Evolutionary conservation across 2,329 filamentous ascomycete species (phyloP), one percentile per base, ranked within the genome.

Genomic region (Dactylellina haptotyla): DNA sequence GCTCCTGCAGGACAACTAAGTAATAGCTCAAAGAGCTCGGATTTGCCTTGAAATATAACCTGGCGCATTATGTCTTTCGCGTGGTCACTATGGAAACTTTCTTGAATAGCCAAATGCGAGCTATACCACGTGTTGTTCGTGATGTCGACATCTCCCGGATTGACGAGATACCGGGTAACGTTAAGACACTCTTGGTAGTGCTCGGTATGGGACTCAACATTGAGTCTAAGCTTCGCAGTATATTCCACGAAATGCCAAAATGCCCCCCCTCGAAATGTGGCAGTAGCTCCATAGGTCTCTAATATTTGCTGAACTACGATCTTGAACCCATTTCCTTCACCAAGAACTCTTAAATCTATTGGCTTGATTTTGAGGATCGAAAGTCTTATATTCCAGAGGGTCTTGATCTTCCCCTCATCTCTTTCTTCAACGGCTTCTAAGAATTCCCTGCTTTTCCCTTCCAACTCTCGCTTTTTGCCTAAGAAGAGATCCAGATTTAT

Each of bases 201-300:
- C 2, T 34, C 32, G 32, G 14, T 34, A 34, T 34, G 6, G 32
- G 25, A 4, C 1, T 28, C 48, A 30, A 48, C 26, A 14, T 14
- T 34, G n/a, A 34, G 32, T 20, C 9, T n/a, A 16, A 28, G n/a
- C 25, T 53, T 53, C 16, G 48, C 5, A 53, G 48, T 18, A 32
- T 4, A 16, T 18, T 32, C 48, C 26, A 53, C 48, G 18, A 53
- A 53, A 10, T 16, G 48, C 48, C 48, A 53, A 12, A 53, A 53
- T 26, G 25, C 2, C 23, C 23, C 32, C 8, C 32, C 32, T 32
- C 4, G 9, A 32, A 26, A 32, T 4, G 4, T 12, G 14, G 48
- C 14, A 10, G 4, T 18, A 30, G 12, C 12, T 32, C 20, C 16
- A 53, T 23, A 53, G n/a, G 48, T 53, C 3, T 53, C 48, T 6